These are phyloP conservation scores for Candida tibetensis DNA, from an alignment of 805 yeast genomes.

Conservation along the genomic window DNA sequence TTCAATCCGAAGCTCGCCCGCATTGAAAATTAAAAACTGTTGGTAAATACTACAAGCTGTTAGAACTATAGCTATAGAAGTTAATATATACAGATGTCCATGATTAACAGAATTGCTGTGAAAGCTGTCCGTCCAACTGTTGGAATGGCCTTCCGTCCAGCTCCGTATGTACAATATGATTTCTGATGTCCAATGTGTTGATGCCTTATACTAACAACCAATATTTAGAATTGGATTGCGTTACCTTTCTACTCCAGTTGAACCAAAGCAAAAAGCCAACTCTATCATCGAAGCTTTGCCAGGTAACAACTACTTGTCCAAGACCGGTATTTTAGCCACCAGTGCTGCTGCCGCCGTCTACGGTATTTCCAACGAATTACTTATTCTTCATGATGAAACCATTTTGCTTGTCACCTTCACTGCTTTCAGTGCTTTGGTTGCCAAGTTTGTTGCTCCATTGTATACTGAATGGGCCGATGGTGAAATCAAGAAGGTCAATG, in stretches of 20 bases:
- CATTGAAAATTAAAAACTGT: constrained; percentile 12
- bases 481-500: constrained; percentile 76
- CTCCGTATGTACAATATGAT: constrained; percentile 35
- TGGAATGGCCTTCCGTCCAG: constrained; percentile 40
- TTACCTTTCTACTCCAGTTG: constrained; percentile 61
- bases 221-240: constrained; percentile 60
- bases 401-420: constrained; percentile 77
- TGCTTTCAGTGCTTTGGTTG: constrained; percentile 69
- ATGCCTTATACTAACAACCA: constrained; percentile 30
- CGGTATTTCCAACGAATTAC: constrained; percentile 90
- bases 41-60: not conserved
- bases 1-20: constrained; percentile 19
- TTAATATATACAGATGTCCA: constrained; percentile 29
- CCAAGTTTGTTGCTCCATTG: constrained; percentile 89
- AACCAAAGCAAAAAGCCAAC: constrained; percentile 88
- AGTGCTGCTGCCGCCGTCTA: constrained; percentile 91
- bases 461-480: constrained; percentile 93
- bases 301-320: constrained; percentile 81
- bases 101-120: constrained; percentile 43
- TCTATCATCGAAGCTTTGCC: constrained; percentile 91
- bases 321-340: constrained; percentile 94
- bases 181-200: not conserved
- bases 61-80: constrained; percentile 1
- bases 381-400: constrained; percentile 93
- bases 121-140: constrained; percentile 42